Conservation (phyloP, 345 rosid species). For the Salix suchowensis region DNA sequence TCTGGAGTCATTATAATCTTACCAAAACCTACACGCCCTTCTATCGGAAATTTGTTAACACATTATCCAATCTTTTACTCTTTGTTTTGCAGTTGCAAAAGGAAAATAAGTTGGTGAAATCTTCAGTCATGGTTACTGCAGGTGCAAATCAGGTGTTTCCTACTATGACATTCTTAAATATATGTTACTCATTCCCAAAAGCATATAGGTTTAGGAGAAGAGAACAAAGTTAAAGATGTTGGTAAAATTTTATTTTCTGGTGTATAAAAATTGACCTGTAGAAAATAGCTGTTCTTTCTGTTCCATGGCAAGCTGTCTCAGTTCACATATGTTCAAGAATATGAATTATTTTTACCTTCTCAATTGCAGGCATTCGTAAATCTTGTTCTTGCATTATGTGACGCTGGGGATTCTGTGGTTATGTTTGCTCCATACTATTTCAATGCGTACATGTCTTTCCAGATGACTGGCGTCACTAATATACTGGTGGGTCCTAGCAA, state of each 20-base stretch:
- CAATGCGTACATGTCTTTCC: constrained; percentile 96
- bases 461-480: constrained; percentile 90
- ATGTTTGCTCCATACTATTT: constrained; percentile 98
- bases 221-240: not conserved
- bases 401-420: constrained; percentile 80
- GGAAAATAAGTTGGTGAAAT: constrained; percentile 70
- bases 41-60: not conserved
- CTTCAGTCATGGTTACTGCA: constrained; percentile 89
- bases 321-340: not conserved
- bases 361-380: constrained; percentile 83
- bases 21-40: not conserved
- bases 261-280: not conserved
- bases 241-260: not conserved
- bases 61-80: constrained; percentile 1
- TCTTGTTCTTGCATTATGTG: constrained; percentile 78
- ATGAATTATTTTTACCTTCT: constrained; percentile 9
- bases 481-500: constrained; percentile 79
- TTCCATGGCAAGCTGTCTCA: constrained; percentile 2
- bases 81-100: constrained; percentile 45
- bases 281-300: not conserved
- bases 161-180: not conserved
- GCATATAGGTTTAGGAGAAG: not conserved
- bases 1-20: not conserved
- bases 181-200: constrained; percentile 4
- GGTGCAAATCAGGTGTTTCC: constrained; percentile 88